These are phyloP conservation scores for Galerina marginata DNA, from an alignment of 768 basidiomycete genomes.

Conservation along the genomic window DNA sequence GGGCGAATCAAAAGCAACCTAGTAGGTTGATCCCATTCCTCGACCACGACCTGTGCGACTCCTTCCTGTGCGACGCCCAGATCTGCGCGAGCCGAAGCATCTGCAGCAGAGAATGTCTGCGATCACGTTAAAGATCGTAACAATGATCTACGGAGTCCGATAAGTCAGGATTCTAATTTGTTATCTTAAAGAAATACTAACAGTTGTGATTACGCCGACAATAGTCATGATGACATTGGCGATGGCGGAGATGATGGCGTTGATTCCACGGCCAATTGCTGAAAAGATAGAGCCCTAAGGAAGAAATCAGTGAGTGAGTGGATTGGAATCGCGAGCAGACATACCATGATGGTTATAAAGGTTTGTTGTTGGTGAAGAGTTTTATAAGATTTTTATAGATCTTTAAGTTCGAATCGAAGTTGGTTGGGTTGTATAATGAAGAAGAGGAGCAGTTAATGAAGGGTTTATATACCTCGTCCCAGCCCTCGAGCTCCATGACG, in stretches of 20 bases:
- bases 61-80: slow-evolving; percentile 26
- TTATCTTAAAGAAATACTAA: slow-evolving; percentile 34
- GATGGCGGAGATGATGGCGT: slow-evolving; percentile 64
- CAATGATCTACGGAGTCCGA: slow-evolving; percentile 51
- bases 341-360: not conserved
- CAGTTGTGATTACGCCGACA: slow-evolving; percentile 61
- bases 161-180: not conserved
- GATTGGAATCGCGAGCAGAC: not conserved
- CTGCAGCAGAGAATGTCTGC: slow-evolving; percentile 58
- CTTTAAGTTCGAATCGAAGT: not conserved
- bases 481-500: not conserved
- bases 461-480: not conserved
- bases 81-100: slow-evolving; percentile 47
- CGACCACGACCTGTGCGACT: slow-evolving; percentile 8
- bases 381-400: no score
- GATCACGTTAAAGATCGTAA: slow-evolving; percentile 69
- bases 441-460: not conserved
- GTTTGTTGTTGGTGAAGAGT: not conserved
- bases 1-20: not conserved
- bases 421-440: not conserved
- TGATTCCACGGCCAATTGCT: slow-evolving; percentile 66
- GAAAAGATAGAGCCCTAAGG: slow-evolving; percentile 66
- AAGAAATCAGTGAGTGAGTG: not conserved
- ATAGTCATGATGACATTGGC: slow-evolving; percentile 65
- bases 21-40: slow-evolving; percentile 8